Evolutionary conservation across 1,139 yeast genomes (phyloP), one percentile per base, ranked within the genome.

Genomic region (Pichia sp.): DNA sequence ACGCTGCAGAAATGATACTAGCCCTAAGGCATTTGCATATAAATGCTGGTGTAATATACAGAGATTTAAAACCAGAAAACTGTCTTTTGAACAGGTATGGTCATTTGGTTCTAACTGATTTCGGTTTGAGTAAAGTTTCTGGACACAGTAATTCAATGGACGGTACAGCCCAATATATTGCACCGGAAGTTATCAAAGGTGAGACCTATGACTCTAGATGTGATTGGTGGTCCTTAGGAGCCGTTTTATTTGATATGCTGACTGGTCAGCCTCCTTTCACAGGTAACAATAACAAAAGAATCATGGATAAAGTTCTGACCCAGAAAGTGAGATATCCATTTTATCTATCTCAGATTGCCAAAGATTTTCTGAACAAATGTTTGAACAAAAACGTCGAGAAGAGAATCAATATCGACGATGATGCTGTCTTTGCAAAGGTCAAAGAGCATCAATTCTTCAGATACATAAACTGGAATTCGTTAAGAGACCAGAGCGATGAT

Each of bases 121-220:
- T 92, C 71, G 99, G 99, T 0, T 76, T 92, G 45, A 87, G 95
- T 57, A 92, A 90, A 67, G 90, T 85, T 23, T 73, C 72, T 2
- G 61, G 57, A 38, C 69, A 55, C 50, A 84, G 80, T 66, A 85
- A 80, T 63, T 85, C 97, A 2, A 79, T 92, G 68, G 86, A 90
- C 45, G 99, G 99, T 0, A 92, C 97, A 0, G 95, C 96, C 0
- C 97, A 90, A 69, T 92, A 90, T 67, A 90, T 92, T 88, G 98
- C 99, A 0, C 99, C 99, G 1, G 99, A 93, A 68, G 87, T 93
- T 32, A 75, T 93, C 32, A 82, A 79, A 57, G 97, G 96, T 26
- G 83, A 85, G 61, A 82, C 84, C 5, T 93, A 93, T 68, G 95
- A 89, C 64, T 87, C 84, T 59, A 80, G 85, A 26, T 97, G 95